Conservation (phyloP, 768 basidiomycete genomes). For the Rubroboletus satanas region DNA sequence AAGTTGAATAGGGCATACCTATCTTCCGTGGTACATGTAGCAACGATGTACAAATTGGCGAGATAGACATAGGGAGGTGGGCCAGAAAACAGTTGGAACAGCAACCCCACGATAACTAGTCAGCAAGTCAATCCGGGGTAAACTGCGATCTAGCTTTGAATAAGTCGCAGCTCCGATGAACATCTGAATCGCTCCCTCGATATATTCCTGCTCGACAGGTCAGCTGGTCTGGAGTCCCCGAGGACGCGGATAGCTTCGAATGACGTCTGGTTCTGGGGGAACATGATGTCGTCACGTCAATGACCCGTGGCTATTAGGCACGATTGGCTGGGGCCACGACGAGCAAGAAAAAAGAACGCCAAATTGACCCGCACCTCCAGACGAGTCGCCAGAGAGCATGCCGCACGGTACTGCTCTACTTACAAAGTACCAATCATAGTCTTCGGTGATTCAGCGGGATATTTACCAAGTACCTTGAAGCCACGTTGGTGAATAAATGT, state of each 20-base stretch:
- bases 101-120: neutral
- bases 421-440: neutral
- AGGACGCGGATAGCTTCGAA: constrained; percentile 11
- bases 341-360: neutral
- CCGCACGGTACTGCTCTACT: no score
- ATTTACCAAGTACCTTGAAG: neutral
- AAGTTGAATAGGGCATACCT: neutral
- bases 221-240: neutral
- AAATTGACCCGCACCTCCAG: neutral
- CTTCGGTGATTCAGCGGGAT: neutral
- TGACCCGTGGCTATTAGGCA: neutral
- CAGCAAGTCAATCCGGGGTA: neutral
- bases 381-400: neutral
- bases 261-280: neutral
- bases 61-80: neutral
- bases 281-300: constrained; percentile 1
- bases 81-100: neutral
- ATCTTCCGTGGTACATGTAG: neutral
- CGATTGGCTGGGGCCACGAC: neutral
- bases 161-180: constrained; percentile 19
- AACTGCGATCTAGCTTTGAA: constrained; percentile 1
- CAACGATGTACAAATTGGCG: neutral
- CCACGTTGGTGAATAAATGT: neutral
- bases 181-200: neutral
- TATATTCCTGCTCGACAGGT: neutral